Percentiles rank a stretch among this genome's conserved stretches.
Conservation (phyloP, 1,284 basidiomycete species). For the Ceratorhiza oryzae-sativae region DNA sequence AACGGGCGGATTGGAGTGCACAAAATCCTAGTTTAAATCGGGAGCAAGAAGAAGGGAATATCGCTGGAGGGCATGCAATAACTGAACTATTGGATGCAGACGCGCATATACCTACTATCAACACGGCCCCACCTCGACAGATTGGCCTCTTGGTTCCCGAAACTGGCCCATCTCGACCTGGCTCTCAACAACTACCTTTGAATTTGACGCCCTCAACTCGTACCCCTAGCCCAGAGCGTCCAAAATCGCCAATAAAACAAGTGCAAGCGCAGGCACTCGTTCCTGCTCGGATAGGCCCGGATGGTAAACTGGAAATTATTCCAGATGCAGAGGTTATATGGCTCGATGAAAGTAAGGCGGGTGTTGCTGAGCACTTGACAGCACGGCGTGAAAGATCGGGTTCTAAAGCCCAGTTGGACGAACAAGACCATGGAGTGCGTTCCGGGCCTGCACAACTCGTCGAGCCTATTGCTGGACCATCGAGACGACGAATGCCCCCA, state of each 20-base stretch:
- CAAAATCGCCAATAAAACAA: background rate
- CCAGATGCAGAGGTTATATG: slow-evolving; percentile 34
- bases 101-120: slow-evolving; percentile 11
- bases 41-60: background rate
- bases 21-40: background rate
- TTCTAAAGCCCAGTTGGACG: background rate
- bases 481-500: background rate
- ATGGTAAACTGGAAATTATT: slow-evolving; percentile 29
- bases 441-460: background rate
- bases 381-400: background rate
- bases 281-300: slow-evolving; percentile 32
- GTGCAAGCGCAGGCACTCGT: slow-evolving; percentile 30
- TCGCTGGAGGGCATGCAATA: too few relatives aligned
- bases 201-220: too few relatives aligned
- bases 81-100: background rate
- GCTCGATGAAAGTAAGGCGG: slow-evolving; percentile 12
- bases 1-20: background rate
- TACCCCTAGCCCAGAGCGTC: background rate
- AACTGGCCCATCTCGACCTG: background rate
- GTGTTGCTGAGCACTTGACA: background rate
- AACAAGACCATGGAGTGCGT: background rate
- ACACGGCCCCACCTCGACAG: background rate
- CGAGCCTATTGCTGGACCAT: slow-evolving; percentile 9
- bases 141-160: background rate
- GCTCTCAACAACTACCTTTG: background rate